Evolutionary conservation across 768 basidiomycete species (phyloP), one percentile per base, ranked within the genome.

Genomic region (Cystobasidium onofrii): DNA sequence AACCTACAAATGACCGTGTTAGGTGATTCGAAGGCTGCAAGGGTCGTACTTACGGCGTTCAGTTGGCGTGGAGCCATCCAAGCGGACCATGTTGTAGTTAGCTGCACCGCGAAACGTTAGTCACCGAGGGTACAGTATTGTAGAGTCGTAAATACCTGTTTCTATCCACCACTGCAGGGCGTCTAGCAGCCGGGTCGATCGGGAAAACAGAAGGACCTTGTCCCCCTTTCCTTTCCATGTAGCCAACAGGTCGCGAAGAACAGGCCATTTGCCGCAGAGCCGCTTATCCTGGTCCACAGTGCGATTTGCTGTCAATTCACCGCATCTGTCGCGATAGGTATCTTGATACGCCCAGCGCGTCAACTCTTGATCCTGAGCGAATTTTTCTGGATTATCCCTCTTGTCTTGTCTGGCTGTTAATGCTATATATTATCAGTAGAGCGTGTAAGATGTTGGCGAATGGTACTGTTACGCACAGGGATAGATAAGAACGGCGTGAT

Each of bases 231-330:
- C 87, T 76, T 85, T 86, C 77, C 85, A 85, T 86, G 88, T 88
- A 55, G 88, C 85, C 60, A 84, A 85, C 25, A 97, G 82, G 1
- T 90, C 82, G 7, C 88, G 84, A 9, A 93, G 83, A 0, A 90
- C 86, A 90, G 92, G 75, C 91, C 79, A 93, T 81, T 94, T 93
- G 0, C 92, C 92, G 75, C 92, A 94, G 66, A 86, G 87, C 41
- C 85, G 81, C 0, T 87, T 83, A 34, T 86, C 83, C 77, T 89
- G 81, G 81, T 89, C 86, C 0, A 88, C 86, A 10, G 85, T 83
- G 0, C 84, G 86, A 70, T 86, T 88, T 74, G 85, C 87, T 1
- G 87, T 41, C 61, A 55, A 54, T 15, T 55, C 54, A 1, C n/a
- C 20, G 9, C 25, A 1, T 84, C 81, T 36, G 83, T 75, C 20